Evolutionary conservation across 1,139 yeast genomes (phyloP).

Genomic region (Meyerozyma sp.): DNA sequence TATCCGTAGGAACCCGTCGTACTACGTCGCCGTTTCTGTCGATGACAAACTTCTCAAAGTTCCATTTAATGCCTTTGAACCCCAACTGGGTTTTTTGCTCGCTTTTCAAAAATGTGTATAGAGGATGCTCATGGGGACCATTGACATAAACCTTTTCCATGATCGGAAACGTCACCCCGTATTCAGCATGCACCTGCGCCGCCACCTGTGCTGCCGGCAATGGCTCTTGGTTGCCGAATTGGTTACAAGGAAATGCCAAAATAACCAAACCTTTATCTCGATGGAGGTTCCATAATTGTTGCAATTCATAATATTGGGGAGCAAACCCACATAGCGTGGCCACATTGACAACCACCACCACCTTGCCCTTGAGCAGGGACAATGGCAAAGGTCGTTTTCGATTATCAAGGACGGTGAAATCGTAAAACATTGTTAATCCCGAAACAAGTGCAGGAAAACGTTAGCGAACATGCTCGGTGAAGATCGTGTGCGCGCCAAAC

Average conservation of each 20-base stretch:
- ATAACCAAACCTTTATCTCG: constrained; percentile 25
- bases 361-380: constrained; percentile 22
- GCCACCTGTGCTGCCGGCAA: constrained; percentile 62
- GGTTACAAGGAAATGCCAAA: constrained; percentile 42
- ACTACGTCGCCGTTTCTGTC: constrained; percentile 69
- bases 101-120: constrained; percentile 28
- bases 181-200: constrained; percentile 57
- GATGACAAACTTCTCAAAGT: constrained; percentile 86
- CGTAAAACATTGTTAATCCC: constrained; percentile 11
- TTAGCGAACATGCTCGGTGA: background rate
- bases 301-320: constrained; percentile 35
- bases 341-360: constrained; percentile 38
- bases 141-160: constrained; percentile 34
- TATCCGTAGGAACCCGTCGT: constrained; percentile 37
- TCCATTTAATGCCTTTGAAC: constrained; percentile 84
- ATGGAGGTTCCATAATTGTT: constrained; percentile 29
- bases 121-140: constrained; percentile 24
- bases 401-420: constrained; percentile 13
- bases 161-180: constrained; percentile 47
- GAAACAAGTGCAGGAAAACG: background rate
- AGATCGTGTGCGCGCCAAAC: background rate
- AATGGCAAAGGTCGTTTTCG: constrained; percentile 14
- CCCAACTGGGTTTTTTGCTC: constrained; percentile 54
- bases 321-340: constrained; percentile 43
- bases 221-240: constrained; percentile 71